Evolutionary conservation across 1,139 yeast species (phyloP).

Genomic region (Citeromyces hawaiiensis): DNA sequence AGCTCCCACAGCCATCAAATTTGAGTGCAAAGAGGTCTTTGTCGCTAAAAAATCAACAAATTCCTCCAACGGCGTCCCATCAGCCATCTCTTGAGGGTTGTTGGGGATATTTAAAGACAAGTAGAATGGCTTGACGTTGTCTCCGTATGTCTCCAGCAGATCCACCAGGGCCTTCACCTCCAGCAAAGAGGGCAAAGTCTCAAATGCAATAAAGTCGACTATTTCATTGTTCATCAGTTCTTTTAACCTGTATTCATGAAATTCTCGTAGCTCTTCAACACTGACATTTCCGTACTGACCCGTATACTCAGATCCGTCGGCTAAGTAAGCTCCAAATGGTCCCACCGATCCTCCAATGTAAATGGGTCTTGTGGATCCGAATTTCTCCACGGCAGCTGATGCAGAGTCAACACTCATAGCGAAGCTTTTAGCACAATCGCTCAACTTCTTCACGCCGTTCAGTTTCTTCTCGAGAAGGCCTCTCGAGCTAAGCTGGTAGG

Average conservation of each 20-base stretch:
- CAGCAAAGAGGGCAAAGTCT: slow-evolving; percentile 44
- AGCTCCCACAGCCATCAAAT: slow-evolving; percentile 24
- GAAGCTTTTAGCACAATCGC: slow-evolving; percentile 9
- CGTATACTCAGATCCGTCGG: slow-evolving; percentile 57
- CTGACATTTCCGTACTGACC: slow-evolving; percentile 35
- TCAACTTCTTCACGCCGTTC: slow-evolving; percentile 4
- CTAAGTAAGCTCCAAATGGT: slow-evolving; percentile 56
- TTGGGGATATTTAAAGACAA: slow-evolving; percentile 20
- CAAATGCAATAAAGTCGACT: slow-evolving; percentile 46
- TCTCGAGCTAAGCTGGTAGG: slow-evolving; percentile 44
- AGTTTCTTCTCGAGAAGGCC: slow-evolving; percentile 23
- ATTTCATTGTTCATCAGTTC: slow-evolving; percentile 20
- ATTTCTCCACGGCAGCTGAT: slow-evolving; percentile 12
- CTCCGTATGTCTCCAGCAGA: slow-evolving; percentile 4
- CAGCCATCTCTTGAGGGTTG: slow-evolving; percentile 20
- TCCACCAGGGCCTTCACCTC: slow-evolving; percentile 29
- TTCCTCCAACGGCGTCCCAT: slow-evolving; percentile 19
- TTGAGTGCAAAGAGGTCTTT: slow-evolving; percentile 1
- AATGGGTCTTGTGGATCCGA: slow-evolving; percentile 11
- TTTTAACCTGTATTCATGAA: slow-evolving; percentile 34
- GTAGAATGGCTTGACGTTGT: slow-evolving; percentile 12
- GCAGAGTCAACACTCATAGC: slow-evolving; percentile 16
- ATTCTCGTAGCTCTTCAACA: slow-evolving; percentile 21
- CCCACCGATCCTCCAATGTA: slow-evolving; percentile 52
- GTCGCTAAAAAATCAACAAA: slow-evolving; percentile 9